These are phyloP conservation scores for Lecanoromycetidae sp. DNA, from an alignment of 2,329 filamentous ascomycete species.

Conservation along the genomic window DNA sequence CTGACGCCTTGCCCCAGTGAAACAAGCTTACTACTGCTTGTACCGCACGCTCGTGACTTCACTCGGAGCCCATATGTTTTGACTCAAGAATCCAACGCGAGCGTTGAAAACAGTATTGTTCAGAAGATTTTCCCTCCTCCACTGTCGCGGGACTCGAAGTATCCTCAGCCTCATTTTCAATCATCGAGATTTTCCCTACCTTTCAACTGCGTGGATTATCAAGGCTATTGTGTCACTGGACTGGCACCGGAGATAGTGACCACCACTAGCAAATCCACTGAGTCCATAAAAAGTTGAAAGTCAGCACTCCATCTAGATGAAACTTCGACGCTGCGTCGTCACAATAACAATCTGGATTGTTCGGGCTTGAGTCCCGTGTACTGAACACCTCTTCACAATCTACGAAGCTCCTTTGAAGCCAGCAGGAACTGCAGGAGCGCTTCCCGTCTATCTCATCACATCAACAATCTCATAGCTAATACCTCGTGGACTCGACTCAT, in stretches of 20 bases:
- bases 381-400: neutral
- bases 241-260: neutral
- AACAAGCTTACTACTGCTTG: too few relatives aligned
- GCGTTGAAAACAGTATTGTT: too few relatives aligned
- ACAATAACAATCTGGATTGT: too few relatives aligned
- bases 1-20: too few relatives aligned
- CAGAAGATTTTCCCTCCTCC: too few relatives aligned
- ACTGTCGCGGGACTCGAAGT: too few relatives aligned
- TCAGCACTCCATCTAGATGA: conserved; percentile 1
- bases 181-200: neutral
- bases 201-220: neutral
- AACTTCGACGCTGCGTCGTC: neutral
- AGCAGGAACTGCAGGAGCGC: conserved; percentile 70
- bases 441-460: neutral
- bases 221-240: conserved; percentile 9
- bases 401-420: conserved; percentile 59
- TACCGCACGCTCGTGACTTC: too few relatives aligned
- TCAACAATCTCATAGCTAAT: neutral
- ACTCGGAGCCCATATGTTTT: too few relatives aligned
- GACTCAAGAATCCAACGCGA: too few relatives aligned
- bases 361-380: too few relatives aligned
- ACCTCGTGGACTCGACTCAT: neutral
- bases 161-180: neutral
- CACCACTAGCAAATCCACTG: neutral
- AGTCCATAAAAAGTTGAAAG: neutral